Evolutionary conservation across 805 yeast genomes (phyloP), one percentile per base, ranked within the genome.

Genomic region (Ogataea kodamae): DNA sequence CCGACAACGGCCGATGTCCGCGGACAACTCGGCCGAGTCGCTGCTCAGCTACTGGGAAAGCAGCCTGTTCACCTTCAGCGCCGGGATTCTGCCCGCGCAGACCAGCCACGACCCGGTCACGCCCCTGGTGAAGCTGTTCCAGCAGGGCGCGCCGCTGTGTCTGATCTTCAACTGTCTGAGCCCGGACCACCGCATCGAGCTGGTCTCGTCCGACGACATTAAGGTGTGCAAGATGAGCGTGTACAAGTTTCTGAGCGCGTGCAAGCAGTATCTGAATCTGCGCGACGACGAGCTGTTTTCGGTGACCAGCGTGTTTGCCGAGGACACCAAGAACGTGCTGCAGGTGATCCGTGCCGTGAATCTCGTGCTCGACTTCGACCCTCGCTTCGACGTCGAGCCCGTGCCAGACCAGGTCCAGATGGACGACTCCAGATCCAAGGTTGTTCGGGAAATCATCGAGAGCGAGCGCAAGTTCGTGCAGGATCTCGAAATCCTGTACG

Each of bases 401-500:
- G 32, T 52, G 7, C 48, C 44, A 12, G 57, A 50, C 32, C 55
- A 54, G 30, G 33, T 55, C 16, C 40, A 54, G 18, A 60, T 62
- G 10, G 59, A 68, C 8, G 86, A 78, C 50, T 70, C 79, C 39
- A 68, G 85, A 38, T 76, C 85, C 11, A 86, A 82, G 50, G 89
- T 90, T 27, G 78, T 89, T 34, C 74, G 73, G 45, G 99, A 92
- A 62, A 63, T 92, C 21, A 73, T 92, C 23, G 85, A 80, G 48
- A 86, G 96, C 4, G 99, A 92, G 62, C 71, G 97, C 46, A 88
- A 85, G 59, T 92, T 82, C 56, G 96, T 92, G 17, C 85, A 81
- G 57, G 97, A 92, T 56, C 65, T 92, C 43, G 97, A 90, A 59
- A 73, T 76, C 10, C 61, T 92, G 49, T 68, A 71, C 24, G 60